Base-by-base conservation (phyloP, 306 rosid species). In the Begonia peltatifolia region DNA sequence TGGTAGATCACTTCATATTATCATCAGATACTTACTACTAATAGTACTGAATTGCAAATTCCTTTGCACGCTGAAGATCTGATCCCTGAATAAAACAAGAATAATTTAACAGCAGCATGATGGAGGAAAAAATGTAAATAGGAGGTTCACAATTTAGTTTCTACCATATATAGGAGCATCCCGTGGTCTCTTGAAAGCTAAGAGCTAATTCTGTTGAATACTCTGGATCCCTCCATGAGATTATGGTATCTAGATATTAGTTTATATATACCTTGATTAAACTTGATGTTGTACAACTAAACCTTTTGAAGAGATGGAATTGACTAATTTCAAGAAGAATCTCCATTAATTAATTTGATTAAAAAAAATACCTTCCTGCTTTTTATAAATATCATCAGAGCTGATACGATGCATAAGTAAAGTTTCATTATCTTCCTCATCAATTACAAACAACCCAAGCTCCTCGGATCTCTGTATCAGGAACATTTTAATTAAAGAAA, bases 191-290 rank as follows among this genome's bases (percentile, higher is more conserved):
- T 70, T 89, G 97, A 69, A 89, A 89, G 74, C 97, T 89, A 66
- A 89, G 97, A 17, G 97, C 97, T 70, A 89, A 62, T 59, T 89
- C 97, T 11, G 95, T 78, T 36, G 95, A 78, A 80, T 76, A 76
- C 63, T 89, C 95, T 15, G 87, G 87, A 69, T 89, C 97, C 66
- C 90, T 89, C 97, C 97, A 89, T 25, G 97, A 89, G 67, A 89
- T 85, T 54, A 89, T 89, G 47, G 97, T 79, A 70, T 84, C 97
- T 89, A 64, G 44, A 52, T 2, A 43, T 23, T 23, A 50, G 9
- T 30, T 30, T 30, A 30, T 6, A 30, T 2, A 20, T 46, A 6
- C 49, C 14, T 9, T 14, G n/a, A 12, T 13, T 47, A 15, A 47
- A 47, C 7, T 12, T 1, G 50, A 15, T 47, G 16, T 12, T 47